Evolutionary conservation across 1,284 basidiomycete species (phyloP).

Genomic region (Cryptococcus jaspeensis): DNA sequence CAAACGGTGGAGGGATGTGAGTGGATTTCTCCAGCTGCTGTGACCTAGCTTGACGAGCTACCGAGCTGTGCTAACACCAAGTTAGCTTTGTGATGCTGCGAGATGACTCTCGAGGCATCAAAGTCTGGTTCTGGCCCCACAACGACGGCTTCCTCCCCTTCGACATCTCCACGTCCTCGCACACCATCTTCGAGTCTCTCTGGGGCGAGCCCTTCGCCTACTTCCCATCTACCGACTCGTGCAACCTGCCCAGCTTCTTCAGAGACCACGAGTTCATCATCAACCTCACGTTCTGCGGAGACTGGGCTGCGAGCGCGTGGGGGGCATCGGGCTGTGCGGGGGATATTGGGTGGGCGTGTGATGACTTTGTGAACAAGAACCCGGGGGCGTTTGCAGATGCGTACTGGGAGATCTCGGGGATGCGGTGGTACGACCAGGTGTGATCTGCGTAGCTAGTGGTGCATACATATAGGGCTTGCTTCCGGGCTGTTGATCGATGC

Average conservation of each 20-base stretch:
- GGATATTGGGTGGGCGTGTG: too few species aligned
- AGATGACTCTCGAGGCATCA: background rate
- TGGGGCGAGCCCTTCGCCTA: conserved; percentile 4
- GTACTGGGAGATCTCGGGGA: too few species aligned
- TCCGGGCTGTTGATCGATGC: background rate
- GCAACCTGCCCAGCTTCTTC: background rate
- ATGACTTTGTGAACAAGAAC: too few species aligned
- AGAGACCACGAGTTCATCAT: background rate
- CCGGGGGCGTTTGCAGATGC: too few species aligned
- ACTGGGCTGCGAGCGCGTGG: too few species aligned
- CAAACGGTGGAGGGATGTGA: conserved; percentile 9
- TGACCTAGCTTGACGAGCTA: background rate
- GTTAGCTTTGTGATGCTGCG: background rate
- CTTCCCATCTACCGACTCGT: background rate
- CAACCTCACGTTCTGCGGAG: too few species aligned
- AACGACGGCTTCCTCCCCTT: background rate
- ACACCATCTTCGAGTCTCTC: conserved; percentile 2
- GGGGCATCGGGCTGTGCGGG: too few species aligned
- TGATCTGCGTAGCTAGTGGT: too few species aligned
- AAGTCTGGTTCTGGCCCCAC: background rate
- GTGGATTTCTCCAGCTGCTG: too few species aligned
- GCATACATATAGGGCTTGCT: background rate
- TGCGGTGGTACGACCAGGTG: too few species aligned
- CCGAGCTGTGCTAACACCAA: background rate
- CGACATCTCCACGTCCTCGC: conserved; percentile 1